phyloP scores from a whole-genome alignment of 1,284 basidiomycete genomes.

The Caloboletus inedulis region DNA sequence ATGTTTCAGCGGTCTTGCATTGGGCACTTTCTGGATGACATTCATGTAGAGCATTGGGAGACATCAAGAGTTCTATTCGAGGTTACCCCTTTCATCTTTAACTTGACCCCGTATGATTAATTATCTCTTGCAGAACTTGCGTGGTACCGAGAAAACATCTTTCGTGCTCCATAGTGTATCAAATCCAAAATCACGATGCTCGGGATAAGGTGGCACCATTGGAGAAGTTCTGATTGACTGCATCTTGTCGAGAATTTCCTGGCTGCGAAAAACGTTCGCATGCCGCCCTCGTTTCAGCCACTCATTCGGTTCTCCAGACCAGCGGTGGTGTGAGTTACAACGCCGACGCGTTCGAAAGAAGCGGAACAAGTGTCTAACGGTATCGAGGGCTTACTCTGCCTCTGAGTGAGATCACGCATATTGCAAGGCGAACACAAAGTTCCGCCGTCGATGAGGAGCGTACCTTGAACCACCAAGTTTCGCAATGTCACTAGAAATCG shows the following conservation, averaged over 20 bases:
- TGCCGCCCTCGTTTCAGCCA: not conserved
- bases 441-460: not conserved
- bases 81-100: constrained; percentile 41
- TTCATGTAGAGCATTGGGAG: constrained; percentile 63
- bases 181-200: not conserved
- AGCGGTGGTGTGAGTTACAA: too few species aligned
- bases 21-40: not conserved
- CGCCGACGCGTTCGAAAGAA: not conserved
- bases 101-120: not conserved
- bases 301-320: not conserved
- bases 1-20: constrained; percentile 32
- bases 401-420: not conserved
- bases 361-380: not conserved
- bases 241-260: not conserved
- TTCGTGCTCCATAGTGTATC: not conserved
- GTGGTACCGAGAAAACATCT: constrained; percentile 1
- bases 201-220: too few species aligned
- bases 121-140: not conserved
- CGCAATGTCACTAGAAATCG: not conserved
- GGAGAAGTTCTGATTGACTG: not conserved
- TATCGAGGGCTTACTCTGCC: not conserved
- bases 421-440: not conserved
- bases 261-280: not conserved
- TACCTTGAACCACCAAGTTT: not conserved
- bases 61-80: constrained; percentile 71